Conservation (phyloP, 345 rosid species). For the Rhodamnia rubescens region DNA sequence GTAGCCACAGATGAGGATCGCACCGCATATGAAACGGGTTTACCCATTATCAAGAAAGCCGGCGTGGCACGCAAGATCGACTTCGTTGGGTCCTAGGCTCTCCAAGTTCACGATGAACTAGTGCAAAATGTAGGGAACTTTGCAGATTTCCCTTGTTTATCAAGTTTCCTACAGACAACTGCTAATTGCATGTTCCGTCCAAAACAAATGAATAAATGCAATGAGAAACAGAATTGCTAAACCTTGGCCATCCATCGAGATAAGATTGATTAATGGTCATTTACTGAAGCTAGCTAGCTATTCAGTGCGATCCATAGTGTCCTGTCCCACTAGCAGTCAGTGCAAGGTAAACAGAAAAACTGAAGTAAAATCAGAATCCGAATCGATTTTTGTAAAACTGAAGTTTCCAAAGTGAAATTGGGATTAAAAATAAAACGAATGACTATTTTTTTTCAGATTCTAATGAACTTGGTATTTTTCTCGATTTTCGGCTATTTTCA, state of each 20-base stretch:
- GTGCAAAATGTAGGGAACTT: constrained; percentile 9
- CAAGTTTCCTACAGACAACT: not conserved
- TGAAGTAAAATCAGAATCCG: no score
- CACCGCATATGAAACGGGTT: constrained; percentile 18
- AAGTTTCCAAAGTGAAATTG: no score
- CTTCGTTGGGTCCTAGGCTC: constrained; percentile 22
- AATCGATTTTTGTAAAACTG: no score
- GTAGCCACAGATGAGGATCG: constrained; percentile 21
- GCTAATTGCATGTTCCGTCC: no score
- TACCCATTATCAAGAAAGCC: constrained; percentile 23
- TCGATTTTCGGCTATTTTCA: no score
- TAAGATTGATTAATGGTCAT: not conserved
- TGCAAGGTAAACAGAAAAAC: no score
- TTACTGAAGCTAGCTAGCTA: no score
- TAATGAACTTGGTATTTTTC: no score
- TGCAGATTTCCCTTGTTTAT: not conserved
- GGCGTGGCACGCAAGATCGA: constrained; percentile 31
- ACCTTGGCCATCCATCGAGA: not conserved
- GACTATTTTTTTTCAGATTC: no score
- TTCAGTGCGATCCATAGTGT: no score
- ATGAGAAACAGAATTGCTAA: not conserved
- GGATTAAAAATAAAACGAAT: no score
- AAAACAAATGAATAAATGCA: not conserved
- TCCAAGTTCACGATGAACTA: constrained; percentile 16
- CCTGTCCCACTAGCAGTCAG: no score